phyloP scores from a whole-genome alignment of 108 stramenopile species.

The Conticribra guillardii region DNA sequence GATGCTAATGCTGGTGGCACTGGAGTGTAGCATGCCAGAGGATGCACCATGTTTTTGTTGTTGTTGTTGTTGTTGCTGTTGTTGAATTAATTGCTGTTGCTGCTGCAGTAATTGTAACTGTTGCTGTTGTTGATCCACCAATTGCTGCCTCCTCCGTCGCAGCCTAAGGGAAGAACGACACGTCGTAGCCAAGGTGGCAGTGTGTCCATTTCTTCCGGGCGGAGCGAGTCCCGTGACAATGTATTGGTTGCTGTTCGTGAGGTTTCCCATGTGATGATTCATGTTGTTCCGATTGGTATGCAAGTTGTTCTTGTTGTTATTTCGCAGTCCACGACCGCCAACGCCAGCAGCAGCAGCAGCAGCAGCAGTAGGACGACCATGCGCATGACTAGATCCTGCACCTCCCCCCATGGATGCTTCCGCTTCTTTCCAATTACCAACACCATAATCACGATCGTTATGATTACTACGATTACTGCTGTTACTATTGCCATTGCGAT shows the following conservation, averaged over 20 bases:
- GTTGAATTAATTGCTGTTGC: not conserved
- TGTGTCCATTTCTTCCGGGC: constrained; percentile 93
- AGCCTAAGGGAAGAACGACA: not conserved
- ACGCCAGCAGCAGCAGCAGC: not conserved
- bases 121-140: not conserved
- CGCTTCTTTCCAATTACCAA: not conserved
- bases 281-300: not conserved
- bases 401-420: not conserved
- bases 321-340: too few species aligned
- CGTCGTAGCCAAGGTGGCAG: constrained; percentile 87
- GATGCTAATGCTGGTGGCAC: too few species aligned
- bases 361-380: not conserved
- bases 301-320: too few species aligned
- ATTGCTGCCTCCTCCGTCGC: constrained; percentile 2
- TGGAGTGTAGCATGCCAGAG: too few species aligned
- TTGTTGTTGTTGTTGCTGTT: not conserved
- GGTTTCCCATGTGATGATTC: not conserved
- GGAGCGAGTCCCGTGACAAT: constrained; percentile 65
- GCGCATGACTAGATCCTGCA: not conserved
- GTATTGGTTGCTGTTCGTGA: constrained; percentile 2
- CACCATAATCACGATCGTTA: not conserved
- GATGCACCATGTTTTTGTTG: too few species aligned
- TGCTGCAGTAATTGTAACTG: not conserved
- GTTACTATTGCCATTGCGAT: not conserved
- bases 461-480: not conserved